phyloP scores from a whole-genome alignment of 23 red algal species.

The Gracilaria caudata region DNA sequence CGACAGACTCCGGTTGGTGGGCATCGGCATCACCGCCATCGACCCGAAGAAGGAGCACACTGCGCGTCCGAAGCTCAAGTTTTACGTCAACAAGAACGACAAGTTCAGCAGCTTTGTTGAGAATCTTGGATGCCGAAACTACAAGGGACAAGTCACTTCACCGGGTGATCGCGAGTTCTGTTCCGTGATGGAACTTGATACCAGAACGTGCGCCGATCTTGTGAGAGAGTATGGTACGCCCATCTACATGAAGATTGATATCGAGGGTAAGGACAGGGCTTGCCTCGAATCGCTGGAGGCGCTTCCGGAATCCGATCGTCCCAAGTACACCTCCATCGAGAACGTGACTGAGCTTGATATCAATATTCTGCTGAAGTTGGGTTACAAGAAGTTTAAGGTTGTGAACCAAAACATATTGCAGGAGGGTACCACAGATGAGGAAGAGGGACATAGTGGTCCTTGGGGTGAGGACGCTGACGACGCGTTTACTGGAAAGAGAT shows the following conservation, averaged over 20 bases:
- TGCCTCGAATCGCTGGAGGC: constrained; percentile 43
- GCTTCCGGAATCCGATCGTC: constrained; percentile 22
- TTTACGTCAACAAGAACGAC: constrained; percentile 39
- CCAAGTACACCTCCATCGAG: constrained; percentile 51
- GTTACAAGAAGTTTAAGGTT: constrained; percentile 50
- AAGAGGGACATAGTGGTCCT: constrained; percentile 38
- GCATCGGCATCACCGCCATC: constrained; percentile 35
- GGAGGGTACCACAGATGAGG: constrained; percentile 17
- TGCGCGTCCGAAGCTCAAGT: constrained; percentile 25
- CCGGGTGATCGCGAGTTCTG: constrained; percentile 36
- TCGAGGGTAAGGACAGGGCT: constrained; percentile 51
- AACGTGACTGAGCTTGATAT: constrained; percentile 51
- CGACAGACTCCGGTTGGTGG: constrained; percentile 14
- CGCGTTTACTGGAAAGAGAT: constrained; percentile 30
- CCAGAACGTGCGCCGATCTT: constrained; percentile 35
- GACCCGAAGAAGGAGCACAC: constrained; percentile 13
- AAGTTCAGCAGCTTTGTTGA: constrained; percentile 49
- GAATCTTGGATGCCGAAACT: constrained; percentile 35
- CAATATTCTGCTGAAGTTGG: constrained; percentile 21
- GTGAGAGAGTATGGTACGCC: constrained; percentile 56
- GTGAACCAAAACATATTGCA: constrained; percentile 37
- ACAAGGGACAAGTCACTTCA: neutral
- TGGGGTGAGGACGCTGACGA: constrained; percentile 63
- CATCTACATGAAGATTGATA: constrained; percentile 54
- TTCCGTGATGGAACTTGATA: constrained; percentile 31